phyloP scores from a whole-genome alignment of 208 protist genomes.

The Wallacemonas sp. region DNA sequence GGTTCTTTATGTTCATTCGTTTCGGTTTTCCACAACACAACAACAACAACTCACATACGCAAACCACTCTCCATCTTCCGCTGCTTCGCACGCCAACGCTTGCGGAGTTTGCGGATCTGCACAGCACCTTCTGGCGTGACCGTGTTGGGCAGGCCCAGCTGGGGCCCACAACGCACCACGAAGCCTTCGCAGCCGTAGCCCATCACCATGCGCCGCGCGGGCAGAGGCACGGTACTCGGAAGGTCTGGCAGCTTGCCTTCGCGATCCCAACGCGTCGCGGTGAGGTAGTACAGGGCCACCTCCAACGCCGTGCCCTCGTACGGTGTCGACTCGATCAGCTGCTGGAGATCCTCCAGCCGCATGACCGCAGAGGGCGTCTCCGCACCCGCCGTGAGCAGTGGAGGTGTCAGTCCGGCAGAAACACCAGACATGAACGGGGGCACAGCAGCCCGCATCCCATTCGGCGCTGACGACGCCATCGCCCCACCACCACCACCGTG shows the following conservation, averaged over 20 bases:
- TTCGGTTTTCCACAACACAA: too few relatives aligned
- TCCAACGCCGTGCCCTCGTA: constrained; percentile 38
- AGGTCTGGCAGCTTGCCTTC: constrained; percentile 72
- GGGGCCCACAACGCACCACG: constrained; percentile 54
- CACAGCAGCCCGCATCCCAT: background rate
- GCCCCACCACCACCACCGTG: background rate
- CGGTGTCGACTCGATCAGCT: constrained; percentile 45
- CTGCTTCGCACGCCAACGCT: constrained; percentile 43
- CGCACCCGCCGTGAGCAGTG: constrained; percentile 3
- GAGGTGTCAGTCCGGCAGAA: background rate
- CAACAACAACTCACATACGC: background rate
- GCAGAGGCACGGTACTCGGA: constrained; percentile 51
- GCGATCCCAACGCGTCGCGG: constrained; percentile 63
- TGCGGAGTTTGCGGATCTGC: constrained; percentile 64
- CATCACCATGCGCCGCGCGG: constrained; percentile 21
- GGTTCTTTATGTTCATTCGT: background rate
- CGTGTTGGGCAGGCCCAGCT: constrained; percentile 78
- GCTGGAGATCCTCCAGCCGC: constrained; percentile 37
- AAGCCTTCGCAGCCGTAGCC: constrained; percentile 83
- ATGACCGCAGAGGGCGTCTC: constrained; percentile 10
- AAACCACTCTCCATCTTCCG: background rate
- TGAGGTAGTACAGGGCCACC: constrained; percentile 54
- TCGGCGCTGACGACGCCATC: background rate
- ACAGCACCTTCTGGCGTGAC: constrained; percentile 46
- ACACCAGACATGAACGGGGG: constrained; percentile 8